Evolutionary conservation across 495 filamentous ascomycete species (phyloP).

Genomic region (Hypoxylon rickii): DNA sequence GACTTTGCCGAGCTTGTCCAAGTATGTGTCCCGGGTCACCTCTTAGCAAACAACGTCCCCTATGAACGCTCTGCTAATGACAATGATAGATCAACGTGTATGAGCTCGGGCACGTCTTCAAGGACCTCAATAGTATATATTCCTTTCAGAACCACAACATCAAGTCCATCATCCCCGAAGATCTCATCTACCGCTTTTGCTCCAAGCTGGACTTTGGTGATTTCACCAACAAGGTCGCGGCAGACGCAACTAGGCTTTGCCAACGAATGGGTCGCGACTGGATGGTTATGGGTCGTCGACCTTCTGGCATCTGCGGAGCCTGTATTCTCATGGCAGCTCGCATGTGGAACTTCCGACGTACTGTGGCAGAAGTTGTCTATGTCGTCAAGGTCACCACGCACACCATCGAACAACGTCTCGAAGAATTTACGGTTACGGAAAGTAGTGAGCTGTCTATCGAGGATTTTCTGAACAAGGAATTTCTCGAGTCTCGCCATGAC

Average conservation of each 20-base stretch:
- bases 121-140: conserved; percentile 70
- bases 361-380: conserved; percentile 89
- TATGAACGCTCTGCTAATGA: too few species aligned
- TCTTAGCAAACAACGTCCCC: too few species aligned
- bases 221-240: conserved; percentile 75
- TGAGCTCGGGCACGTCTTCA: conserved; percentile 81
- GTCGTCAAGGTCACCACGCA: conserved; percentile 92
- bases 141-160: conserved; percentile 56
- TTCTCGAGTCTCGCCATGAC: conserved; percentile 62
- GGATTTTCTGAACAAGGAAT: conserved; percentile 73
- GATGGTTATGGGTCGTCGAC: conserved; percentile 91
- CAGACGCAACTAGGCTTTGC: conserved; percentile 82
- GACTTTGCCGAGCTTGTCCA: conserved; percentile 86
- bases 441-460: conserved; percentile 80
- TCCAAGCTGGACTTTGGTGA: conserved; percentile 85
- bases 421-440: conserved; percentile 84
- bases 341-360: conserved; percentile 96
- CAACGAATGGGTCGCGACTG: conserved; percentile 93
- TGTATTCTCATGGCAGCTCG: conserved; percentile 92
- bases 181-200: conserved; percentile 87
- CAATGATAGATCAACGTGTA: conserved; percentile 93
- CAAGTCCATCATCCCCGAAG: conserved; percentile 72
- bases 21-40: conserved; percentile 35
- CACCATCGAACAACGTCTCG: conserved; percentile 85
- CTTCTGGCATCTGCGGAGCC: conserved; percentile 92